phyloP scores from a whole-genome alignment of 2,329 filamentous ascomycete species.

The Geosmithia flava region DNA sequence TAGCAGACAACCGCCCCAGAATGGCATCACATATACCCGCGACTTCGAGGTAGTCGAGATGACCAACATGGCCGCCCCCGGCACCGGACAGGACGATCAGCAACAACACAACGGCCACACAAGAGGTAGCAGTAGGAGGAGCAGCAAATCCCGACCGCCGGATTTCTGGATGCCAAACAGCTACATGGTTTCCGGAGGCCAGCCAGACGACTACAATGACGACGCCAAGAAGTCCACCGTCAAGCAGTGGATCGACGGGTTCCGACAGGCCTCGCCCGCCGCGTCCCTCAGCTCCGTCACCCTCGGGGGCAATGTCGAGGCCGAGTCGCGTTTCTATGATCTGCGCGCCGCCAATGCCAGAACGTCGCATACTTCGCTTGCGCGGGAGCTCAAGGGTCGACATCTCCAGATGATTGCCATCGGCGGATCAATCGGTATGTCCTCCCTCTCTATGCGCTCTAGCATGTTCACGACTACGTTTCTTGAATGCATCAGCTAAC shows the following conservation, averaged over 20 bases:
- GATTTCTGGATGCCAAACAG: background rate
- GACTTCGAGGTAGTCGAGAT: background rate
- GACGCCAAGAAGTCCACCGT: background rate
- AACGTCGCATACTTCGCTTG: conserved; percentile 63
- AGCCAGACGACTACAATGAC: background rate
- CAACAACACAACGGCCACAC: no score
- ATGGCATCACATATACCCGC: background rate
- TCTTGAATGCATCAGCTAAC: background rate
- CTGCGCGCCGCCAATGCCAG: conserved; percentile 50
- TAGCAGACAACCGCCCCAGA: background rate
- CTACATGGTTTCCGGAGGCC: background rate
- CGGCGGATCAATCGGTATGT: conserved; percentile 70
- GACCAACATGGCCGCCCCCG: background rate
- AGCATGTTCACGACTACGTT: background rate
- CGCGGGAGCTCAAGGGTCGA: conserved; percentile 65
- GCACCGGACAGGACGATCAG: no score
- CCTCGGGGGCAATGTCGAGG: conserved; percentile 11
- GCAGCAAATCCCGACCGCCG: background rate
- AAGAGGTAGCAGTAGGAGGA: background rate
- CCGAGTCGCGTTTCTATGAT: conserved; percentile 39
- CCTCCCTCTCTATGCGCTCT: background rate
- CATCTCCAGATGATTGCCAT: conserved; percentile 98
- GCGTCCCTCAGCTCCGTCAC: background rate
- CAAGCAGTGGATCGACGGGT: background rate
- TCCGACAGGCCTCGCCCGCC: background rate